These are phyloP conservation scores for Peronospora destructor DNA, from an alignment of 352 stramenopile genomes.

Conservation along the genomic window DNA sequence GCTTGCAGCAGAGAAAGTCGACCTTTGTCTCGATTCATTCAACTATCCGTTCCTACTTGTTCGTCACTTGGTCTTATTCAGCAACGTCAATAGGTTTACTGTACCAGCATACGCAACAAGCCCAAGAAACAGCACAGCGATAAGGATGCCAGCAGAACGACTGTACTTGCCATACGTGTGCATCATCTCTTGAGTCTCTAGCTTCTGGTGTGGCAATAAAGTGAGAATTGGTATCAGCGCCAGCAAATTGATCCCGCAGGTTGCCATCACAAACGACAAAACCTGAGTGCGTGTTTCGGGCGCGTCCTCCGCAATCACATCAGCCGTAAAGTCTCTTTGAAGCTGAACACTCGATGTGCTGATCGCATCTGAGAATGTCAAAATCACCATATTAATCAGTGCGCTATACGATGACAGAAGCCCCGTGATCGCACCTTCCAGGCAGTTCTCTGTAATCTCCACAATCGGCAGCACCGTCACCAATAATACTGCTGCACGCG, in stretches of 20 bases:
- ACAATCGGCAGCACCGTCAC: conserved; percentile 59
- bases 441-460: conserved; percentile 66
- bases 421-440: conserved; percentile 62
- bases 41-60: background rate
- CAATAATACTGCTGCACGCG: conserved; percentile 32
- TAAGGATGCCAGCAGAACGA: conserved; percentile 31
- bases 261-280: conserved; percentile 38
- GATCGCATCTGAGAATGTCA: conserved; percentile 54
- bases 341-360: conserved; percentile 40
- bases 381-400: conserved; percentile 54
- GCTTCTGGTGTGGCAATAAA: conserved; percentile 62
- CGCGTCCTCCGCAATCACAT: conserved; percentile 28
- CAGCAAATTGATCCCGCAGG: conserved; percentile 45
- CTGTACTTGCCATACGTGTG: conserved; percentile 46
- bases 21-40: too few species aligned
- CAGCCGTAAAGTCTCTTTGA: conserved; percentile 31
- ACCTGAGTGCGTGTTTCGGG: conserved; percentile 30
- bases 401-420: conserved; percentile 54
- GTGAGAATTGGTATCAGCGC: conserved; percentile 50
- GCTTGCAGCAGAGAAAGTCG: too few species aligned
- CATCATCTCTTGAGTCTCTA: conserved; percentile 48
- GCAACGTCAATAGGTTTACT: conserved; percentile 37
- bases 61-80: conserved; percentile 29
- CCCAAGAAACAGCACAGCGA: conserved; percentile 35
- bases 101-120: conserved; percentile 37